These are phyloP conservation scores for Candida railenensis DNA, from an alignment of 805 yeast genomes.

Conservation along the genomic window DNA sequence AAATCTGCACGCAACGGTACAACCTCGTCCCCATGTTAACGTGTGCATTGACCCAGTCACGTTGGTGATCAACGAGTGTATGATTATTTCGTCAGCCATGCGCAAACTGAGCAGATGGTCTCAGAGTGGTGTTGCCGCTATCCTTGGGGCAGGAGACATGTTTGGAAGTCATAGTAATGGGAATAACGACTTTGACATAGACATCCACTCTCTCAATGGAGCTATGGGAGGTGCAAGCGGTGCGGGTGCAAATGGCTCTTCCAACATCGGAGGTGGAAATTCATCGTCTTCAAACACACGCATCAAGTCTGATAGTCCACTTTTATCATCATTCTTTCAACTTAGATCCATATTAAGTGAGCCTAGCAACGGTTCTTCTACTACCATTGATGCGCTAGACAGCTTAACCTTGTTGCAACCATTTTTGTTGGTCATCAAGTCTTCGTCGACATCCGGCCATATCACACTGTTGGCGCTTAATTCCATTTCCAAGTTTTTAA, in stretches of 20 bases:
- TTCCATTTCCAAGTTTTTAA: conserved; percentile 71
- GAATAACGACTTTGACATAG: conserved; percentile 34
- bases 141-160: conserved; percentile 64
- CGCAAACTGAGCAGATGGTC: conserved; percentile 67
- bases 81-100: conserved; percentile 84
- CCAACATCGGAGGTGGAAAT: not conserved
- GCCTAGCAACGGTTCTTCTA: conserved; percentile 22
- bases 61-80: conserved; percentile 85
- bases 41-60: conserved; percentile 72
- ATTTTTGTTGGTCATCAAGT: conserved; percentile 76
- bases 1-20: not conserved
- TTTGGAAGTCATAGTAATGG: conserved; percentile 29
- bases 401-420: conserved; percentile 80
- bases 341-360: conserved; percentile 69
- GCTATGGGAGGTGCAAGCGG: not conserved
- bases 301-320: conserved; percentile 44
- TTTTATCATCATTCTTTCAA: conserved; percentile 77
- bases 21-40: not conserved
- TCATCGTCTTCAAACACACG: not conserved
- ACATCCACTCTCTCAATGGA: conserved; percentile 23
- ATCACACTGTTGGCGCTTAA: conserved; percentile 80
- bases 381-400: conserved; percentile 56
- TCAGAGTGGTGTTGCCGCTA: conserved; percentile 80
- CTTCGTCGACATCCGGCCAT: conserved; percentile 81
- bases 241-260: not conserved